Evolutionary conservation across 306 rosid genomes (phyloP), one percentile per base, ranked within the genome.

Genomic region (Dalbergia cultrata): DNA sequence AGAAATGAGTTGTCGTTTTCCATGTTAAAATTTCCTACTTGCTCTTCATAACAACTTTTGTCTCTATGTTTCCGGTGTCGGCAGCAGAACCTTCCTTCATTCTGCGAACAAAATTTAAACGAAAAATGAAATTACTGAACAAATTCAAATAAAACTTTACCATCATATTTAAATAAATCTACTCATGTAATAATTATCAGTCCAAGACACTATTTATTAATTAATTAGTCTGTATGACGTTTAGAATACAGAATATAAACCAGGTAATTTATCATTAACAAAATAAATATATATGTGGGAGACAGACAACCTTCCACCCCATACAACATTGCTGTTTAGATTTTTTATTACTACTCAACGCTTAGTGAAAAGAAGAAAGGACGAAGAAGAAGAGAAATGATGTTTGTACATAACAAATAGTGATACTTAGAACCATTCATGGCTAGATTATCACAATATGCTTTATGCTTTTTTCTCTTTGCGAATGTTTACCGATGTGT

Each of bases 1-100:
- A 67, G 80, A 66, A 65, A 66, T 7, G 59, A 26, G 5, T 44
- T 85, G 87, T 85, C 85, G 31, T 76, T 76, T 80, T 85, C 87
- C 47, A 16, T 17, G 73, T 67, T 84, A 75, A 52, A 53, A 62
- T 57, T 72, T 78, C 78, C 77, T 53, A 31, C 71, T 67, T 45
- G 44, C 77, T 68, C 53, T 10, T 76, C 69, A 82, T 26, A 82
- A 45, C 86, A 82, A 77, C 86, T 43, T 67, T 79, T 34, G 35
- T 17, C 56, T 37, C 77, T 73, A 66, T n/a, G 26, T n/a, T 37
- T 77, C 72, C 72, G 10, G 80, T 86, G 89, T 86, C 89, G 86
- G 89, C 84, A 79, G 68, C 77, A 61, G 35, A 67, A 6, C 49
- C 47, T 26, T 72, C 79, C 18, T 39, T 57, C 45, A 39, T 17